phyloP scores from a whole-genome alignment of 2,329 filamentous ascomycete genomes.

The Aspergillus brasiliensis region DNA sequence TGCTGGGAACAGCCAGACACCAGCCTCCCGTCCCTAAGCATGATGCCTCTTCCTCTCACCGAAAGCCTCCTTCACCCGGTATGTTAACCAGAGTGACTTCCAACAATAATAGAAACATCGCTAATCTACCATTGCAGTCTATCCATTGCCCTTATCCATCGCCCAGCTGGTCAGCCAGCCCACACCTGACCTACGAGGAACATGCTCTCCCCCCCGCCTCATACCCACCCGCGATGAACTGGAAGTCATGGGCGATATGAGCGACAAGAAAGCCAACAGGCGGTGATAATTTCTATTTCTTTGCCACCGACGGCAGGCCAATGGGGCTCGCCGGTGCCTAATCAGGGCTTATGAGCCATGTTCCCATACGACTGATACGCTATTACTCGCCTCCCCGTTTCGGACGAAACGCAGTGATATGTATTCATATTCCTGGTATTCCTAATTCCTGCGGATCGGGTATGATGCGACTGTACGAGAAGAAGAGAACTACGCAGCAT shows the following conservation, averaged over 20 bases:
- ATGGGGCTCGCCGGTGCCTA: background rate
- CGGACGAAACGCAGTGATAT: background rate
- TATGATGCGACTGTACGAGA: background rate
- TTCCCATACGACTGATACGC: background rate
- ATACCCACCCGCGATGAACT: slow-evolving; percentile 34
- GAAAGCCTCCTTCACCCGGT: slow-evolving; percentile 42
- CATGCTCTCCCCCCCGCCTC: slow-evolving; percentile 37
- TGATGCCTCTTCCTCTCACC: slow-evolving; percentile 38
- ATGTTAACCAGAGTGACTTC: slow-evolving; percentile 22
- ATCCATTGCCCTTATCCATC: slow-evolving; percentile 43
- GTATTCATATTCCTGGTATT: background rate
- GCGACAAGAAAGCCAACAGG: background rate
- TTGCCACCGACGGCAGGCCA: background rate
- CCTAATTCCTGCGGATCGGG: background rate
- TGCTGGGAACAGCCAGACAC: slow-evolving; percentile 38
- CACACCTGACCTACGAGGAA: slow-evolving; percentile 41
- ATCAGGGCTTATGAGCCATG: slow-evolving; percentile 5
- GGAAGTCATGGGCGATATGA: slow-evolving; percentile 33
- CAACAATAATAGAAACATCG: background rate
- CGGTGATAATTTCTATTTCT: background rate
- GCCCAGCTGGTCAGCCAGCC: slow-evolving; percentile 43
- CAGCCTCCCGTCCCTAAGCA: slow-evolving; percentile 31
- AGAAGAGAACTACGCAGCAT: background rate
- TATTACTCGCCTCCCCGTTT: background rate
- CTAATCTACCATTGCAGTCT: slow-evolving; percentile 28